Base-by-base conservation (phyloP, 352 stramenopile species). In the Pythium pectinolyticum region DNA sequence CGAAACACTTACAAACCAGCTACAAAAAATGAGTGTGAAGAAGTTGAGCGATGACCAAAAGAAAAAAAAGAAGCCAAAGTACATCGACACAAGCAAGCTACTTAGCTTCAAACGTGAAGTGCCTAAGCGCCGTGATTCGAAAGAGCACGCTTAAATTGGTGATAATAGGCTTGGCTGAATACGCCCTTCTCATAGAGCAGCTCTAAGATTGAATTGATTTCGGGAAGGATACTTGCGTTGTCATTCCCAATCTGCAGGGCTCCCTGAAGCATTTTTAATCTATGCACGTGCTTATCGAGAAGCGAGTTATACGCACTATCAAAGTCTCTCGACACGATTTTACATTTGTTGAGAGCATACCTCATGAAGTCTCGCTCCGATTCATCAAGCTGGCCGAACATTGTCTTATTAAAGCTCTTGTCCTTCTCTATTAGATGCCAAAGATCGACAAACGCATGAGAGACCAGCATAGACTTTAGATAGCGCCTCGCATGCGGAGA, bases 401-500 rank as follows among this genome's bases (percentile, higher is more conserved):
- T 32, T 31, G 59, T 17, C 41, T 67, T 67, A 22, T 67, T 43
- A 55, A 61, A 67, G 19, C 28, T 31, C 25, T 50, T 61, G 61
- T 61, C 59, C 30, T 67, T 30, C 61, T 56, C 51, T 22, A 61
- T 67, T 5, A 67, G 27, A 5, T 25, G 48, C 50, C 59, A 67
- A 39, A 67, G 50, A 56, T 67, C 50, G 32, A 67, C 59, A 43
- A 67, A 67, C 39, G 50, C 57, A 58, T 65, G 57, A 65, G 47
- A 58, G 5, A 65, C 57, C 3, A 65, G 47, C 57, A 65, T 65
- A 47, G 59, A 43, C 22, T 61, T 60, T 9, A 67, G 34, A 46
- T 67, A 61, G 1, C 19, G 28, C 43, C 9, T 19, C 27, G 27
- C 11, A 9, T 61, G 39, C 34, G 52, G 24, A 39, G 10, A 61